phyloP scores from a whole-genome alignment of 164 flowering plant genomes.

The Brasenia schreberi region DNA sequence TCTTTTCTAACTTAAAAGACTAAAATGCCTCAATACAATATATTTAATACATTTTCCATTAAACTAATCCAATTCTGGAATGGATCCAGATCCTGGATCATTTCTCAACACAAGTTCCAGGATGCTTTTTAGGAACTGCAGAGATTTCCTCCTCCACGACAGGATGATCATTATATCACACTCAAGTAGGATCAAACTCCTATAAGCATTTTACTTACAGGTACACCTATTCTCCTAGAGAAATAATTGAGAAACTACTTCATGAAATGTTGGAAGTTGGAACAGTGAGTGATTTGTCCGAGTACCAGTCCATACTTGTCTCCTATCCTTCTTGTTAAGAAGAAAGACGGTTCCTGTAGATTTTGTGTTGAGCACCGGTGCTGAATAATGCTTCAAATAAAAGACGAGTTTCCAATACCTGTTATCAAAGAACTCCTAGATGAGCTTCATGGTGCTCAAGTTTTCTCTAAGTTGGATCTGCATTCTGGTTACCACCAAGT shows the following conservation, averaged over 20 bases:
- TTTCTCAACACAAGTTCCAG: neutral
- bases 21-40: too few species aligned
- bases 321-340: neutral
- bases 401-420: constrained; percentile 2
- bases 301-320: neutral
- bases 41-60: too few species aligned
- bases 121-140: neutral
- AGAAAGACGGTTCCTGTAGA: neutral
- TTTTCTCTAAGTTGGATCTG: constrained; percentile 4
- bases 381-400: neutral
- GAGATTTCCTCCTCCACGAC: neutral
- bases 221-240: neutral
- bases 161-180: neutral
- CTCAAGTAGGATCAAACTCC: neutral
- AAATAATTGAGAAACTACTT: neutral
- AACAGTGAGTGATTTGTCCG: neutral
- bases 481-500: constrained; percentile 1
- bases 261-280: neutral
- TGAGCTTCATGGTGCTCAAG: neutral
- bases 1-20: too few species aligned
- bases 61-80: too few species aligned
- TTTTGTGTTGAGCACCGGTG: neutral
- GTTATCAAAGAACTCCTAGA: constrained; percentile 1
- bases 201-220: neutral
- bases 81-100: too few species aligned